phyloP scores from a whole-genome alignment of 2,329 filamentous ascomycete genomes.

The Cercospora zeina region DNA sequence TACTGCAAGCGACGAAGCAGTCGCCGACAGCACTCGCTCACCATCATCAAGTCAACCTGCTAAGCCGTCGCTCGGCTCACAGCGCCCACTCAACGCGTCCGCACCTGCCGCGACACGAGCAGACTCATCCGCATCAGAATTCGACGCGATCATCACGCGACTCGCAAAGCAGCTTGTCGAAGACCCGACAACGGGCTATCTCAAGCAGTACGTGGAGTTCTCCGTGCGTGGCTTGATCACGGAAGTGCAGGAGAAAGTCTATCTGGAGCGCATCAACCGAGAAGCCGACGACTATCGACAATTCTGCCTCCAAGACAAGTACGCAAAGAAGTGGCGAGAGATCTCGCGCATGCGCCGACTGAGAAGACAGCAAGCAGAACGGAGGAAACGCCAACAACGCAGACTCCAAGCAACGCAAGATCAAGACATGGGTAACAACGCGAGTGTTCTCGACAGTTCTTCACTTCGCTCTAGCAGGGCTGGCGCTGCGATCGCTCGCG shows the following conservation, averaged over 20 bases:
- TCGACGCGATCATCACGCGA: conserved; percentile 35
- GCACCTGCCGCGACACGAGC: conserved; percentile 22
- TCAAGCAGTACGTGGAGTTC: conserved; percentile 50
- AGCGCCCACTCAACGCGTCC: conserved; percentile 11
- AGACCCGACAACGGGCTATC: conserved; percentile 44
- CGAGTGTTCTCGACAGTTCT: conserved; percentile 18
- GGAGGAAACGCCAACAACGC: conserved; percentile 36
- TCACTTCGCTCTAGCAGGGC: conserved; percentile 23
- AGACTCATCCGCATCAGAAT: conserved; percentile 28
- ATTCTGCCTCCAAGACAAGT: conserved; percentile 41
- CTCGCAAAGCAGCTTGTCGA: conserved; percentile 45
- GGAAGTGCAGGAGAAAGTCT: conserved; percentile 38
- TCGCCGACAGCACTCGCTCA: not conserved
- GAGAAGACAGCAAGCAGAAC: conserved; percentile 10
- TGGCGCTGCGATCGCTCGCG: not conserved
- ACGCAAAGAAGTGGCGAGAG: conserved; percentile 43
- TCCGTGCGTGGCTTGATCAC: conserved; percentile 38
- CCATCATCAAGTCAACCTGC: conserved; percentile 8
- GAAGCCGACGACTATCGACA: conserved; percentile 39
- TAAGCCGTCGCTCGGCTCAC: conserved; percentile 14
- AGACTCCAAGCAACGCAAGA: conserved; percentile 30
- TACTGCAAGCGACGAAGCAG: conserved; percentile 25
- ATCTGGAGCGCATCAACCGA: conserved; percentile 35
- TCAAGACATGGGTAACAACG: conserved; percentile 17
- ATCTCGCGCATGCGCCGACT: conserved; percentile 12